phyloP scores from a whole-genome alignment of 805 yeast species.

The Sungouiozyma ichnusensis region DNA sequence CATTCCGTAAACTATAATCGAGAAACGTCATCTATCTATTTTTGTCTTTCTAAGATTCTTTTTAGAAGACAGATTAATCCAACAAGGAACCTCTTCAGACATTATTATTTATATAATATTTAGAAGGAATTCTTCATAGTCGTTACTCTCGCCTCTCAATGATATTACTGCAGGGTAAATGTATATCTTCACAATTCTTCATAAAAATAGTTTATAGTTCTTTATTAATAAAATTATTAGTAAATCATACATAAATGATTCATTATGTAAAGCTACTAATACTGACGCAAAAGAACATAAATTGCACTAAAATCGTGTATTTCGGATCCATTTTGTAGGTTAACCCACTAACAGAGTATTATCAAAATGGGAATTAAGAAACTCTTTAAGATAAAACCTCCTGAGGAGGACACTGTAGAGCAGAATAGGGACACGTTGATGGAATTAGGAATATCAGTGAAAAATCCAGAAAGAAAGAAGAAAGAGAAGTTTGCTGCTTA shows the following conservation, averaged over 20 bases:
- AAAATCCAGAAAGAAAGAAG: slow-evolving; percentile 27
- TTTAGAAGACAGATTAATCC: not conserved
- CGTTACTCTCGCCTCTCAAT: too few species aligned
- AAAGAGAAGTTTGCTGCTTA: slow-evolving; percentile 40
- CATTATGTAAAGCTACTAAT: too few species aligned
- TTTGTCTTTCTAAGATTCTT: slow-evolving; percentile 6
- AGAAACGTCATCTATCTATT: slow-evolving; percentile 34
- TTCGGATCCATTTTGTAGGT: not conserved
- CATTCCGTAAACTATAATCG: slow-evolving; percentile 39
- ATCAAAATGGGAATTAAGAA: slow-evolving; percentile 38
- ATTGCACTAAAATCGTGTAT: too few species aligned
- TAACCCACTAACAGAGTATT: not conserved
- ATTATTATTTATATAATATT: too few species aligned
- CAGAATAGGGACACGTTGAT: slow-evolving; percentile 34
- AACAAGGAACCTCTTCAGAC: too few species aligned
- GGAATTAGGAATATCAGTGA: slow-evolving; percentile 35
- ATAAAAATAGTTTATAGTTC: too few species aligned
- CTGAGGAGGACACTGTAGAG: slow-evolving; percentile 36
- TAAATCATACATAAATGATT: too few species aligned
- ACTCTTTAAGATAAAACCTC: slow-evolving; percentile 36
- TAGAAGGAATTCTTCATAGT: too few species aligned
- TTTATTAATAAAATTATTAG: too few species aligned
- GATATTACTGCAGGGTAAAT: too few species aligned
- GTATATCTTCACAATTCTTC: too few species aligned
- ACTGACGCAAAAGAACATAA: too few species aligned